Evolutionary conservation across 2,329 filamentous ascomycete species (phyloP), one percentile per base, ranked within the genome.

Genomic region (Claviceps sp.): DNA sequence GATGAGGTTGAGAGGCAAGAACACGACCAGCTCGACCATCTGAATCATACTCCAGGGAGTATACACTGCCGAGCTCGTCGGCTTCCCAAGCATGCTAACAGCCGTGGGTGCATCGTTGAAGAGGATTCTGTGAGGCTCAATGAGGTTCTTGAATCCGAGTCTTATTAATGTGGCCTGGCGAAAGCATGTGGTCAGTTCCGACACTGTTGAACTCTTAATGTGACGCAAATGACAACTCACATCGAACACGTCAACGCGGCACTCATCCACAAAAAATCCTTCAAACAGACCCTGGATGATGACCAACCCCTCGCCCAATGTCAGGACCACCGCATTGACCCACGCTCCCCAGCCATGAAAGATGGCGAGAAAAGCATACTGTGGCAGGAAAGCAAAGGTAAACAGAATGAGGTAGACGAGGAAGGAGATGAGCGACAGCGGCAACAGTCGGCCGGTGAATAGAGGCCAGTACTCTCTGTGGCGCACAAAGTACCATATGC

Each of bases 31-130:
- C 68, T 96, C 91, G 56, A 87, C 64, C 52, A 95, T 93, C 66
- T 96, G 91, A n/a, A 87, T 79, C 50, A 95, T 71, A 51, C 87
- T 95, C 74, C 94, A 96, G 0, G 91, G 91, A 8, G 86, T 83
- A 67, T 93, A 96, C 17, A 88, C 76, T 0, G 88, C 86, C 1
- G 81, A 75, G 22, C 72, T 80, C 0, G 84, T 89, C 0, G 89
- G 88, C 57, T 88, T 89, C 29, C 90, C 91, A 0, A 97, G 80
- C 67, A 84, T 83, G 63, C 84, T 84, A 47, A 93, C 82, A 0
- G 88, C 79, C 59, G 84, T 82, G 47, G 83, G 79, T 1, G 81
- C 81, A 54, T 90, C 83, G 23, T 70, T 70, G 62, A 79, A 83
- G 60, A 83, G 73, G 54, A 86, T 69, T 66, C 87, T 71, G 58